Evolutionary conservation across 495 filamentous ascomycete genomes (phyloP).

Genomic region (Neurospora intermedia): DNA sequence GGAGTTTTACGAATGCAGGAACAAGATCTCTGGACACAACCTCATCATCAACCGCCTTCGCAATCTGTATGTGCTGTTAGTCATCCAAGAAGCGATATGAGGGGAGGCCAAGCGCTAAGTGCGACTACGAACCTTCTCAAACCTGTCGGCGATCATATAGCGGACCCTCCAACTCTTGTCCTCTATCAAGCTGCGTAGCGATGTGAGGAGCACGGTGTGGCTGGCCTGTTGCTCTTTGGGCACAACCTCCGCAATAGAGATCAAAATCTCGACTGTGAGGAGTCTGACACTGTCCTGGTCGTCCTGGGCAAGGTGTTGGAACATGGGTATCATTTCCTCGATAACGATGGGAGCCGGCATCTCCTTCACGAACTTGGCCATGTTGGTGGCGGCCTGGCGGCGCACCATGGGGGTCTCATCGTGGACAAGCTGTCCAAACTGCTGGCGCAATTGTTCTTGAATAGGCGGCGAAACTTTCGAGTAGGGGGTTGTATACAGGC

Average conservation of each 20-base stretch:
- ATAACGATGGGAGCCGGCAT: conserved; percentile 86
- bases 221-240: conserved; percentile 96
- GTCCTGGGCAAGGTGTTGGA: conserved; percentile 89
- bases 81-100: background rate
- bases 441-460: conserved; percentile 80
- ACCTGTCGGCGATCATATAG: conserved; percentile 98
- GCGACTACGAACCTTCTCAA: conserved; percentile 67
- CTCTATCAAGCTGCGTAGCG: conserved; percentile 84
- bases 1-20: conserved; percentile 90
- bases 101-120: background rate
- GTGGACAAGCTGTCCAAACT: conserved; percentile 86
- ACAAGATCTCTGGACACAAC: conserved; percentile 89
- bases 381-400: conserved; percentile 88
- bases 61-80: conserved; percentile 50
- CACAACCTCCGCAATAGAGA: conserved; percentile 91
- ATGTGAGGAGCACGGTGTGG: conserved; percentile 84
- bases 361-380: conserved; percentile 94
- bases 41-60: conserved; percentile 96
- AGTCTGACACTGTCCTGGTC: conserved; percentile 96
- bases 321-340: conserved; percentile 97
- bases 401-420: conserved; percentile 99
- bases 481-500: conserved; percentile 88
- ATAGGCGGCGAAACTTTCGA: conserved; percentile 70
- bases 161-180: conserved; percentile 98
- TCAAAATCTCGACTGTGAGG: conserved; percentile 91